A percentile compares a stretch with the other conserved stretches of the same genome.
phyloP scores from a whole-genome alignment of 139 green algal species.

The Chloropicon primus region DNA sequence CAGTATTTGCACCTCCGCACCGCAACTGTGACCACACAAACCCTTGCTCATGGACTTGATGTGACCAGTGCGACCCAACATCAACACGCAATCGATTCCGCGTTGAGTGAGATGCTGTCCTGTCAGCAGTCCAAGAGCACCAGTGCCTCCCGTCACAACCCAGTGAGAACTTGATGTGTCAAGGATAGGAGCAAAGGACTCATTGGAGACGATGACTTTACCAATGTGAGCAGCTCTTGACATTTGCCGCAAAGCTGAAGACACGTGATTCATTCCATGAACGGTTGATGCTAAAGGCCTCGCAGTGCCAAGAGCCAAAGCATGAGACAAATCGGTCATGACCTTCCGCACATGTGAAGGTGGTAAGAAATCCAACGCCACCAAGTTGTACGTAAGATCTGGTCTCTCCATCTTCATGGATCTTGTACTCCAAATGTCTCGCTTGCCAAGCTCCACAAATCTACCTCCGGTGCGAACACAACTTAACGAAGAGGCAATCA shows the following conservation, averaged over 20 bases:
- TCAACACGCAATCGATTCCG: background rate
- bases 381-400: slow-evolving; percentile 1
- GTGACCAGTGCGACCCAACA: background rate
- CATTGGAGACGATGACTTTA: background rate
- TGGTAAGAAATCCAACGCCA: slow-evolving; percentile 2
- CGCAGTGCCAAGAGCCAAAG: background rate
- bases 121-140: background rate
- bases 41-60: too few relatives aligned
- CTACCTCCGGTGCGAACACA: background rate
- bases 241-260: background rate
- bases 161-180: background rate
- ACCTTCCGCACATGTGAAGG: background rate
- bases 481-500: slow-evolving; percentile 38
- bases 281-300: background rate
- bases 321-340: background rate
- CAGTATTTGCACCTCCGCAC: background rate
- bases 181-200: background rate
- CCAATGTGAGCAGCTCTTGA: background rate
- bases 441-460: slow-evolving; percentile 3
- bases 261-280: background rate
- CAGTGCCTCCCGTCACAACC: background rate
- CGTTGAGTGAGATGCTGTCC: background rate
- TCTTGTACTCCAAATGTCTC: slow-evolving; percentile 3
- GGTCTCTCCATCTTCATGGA: slow-evolving; percentile 2
- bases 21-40: background rate